Evolutionary conservation across 768 basidiomycete species (phyloP), one percentile per base, ranked within the genome.

Genomic region (Postia placenta): DNA sequence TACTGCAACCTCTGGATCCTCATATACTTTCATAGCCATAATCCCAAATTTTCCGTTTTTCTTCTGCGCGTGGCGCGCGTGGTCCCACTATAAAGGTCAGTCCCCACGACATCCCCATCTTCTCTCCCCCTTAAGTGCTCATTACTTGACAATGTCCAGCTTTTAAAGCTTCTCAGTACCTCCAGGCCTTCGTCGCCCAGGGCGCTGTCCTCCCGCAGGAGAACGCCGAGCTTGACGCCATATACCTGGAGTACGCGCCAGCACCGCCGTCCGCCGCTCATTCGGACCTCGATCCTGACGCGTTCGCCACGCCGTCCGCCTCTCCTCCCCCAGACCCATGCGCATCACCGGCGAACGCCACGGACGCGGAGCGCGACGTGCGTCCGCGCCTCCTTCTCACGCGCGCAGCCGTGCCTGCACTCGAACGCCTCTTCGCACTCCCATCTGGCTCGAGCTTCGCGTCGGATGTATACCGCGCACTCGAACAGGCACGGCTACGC

Each of bases 41-140:
- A 79, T 91, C 65, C 89, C 88, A 25, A 92, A 92, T 62, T 65
- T 92, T 19, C 88, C 88, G 0, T 84, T 92, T 63, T 88, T 92
- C 70, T 92, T 87, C 66, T 89, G 86, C 57, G 77, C 73, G 9
- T 92, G 88, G 88, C 74, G 88, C 38, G 81, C 86, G 37, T 92
- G 87, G 87, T 84, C 82, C 35, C 88, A 92, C 64, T 91, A 84
- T 62, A 78, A 73, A 75, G 87, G 87, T 87, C 49, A 33, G 46
- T 15, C 50, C 15, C 1, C 2, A 24, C 27, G 12, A 14, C 38
- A 20, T 40, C 37, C 30, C 40, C 52, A 45, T 37, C 47, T 40
- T 43, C 15, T 37, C 33, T 43, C 24, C 26, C 5, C 12, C 41
- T n/a, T n/a, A n/a, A n/a, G n/a, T n/a, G n/a, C n/a, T n/a, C n/a